phyloP scores from a whole-genome alignment of 805 yeast species.

The Yarrowia osloensis region DNA sequence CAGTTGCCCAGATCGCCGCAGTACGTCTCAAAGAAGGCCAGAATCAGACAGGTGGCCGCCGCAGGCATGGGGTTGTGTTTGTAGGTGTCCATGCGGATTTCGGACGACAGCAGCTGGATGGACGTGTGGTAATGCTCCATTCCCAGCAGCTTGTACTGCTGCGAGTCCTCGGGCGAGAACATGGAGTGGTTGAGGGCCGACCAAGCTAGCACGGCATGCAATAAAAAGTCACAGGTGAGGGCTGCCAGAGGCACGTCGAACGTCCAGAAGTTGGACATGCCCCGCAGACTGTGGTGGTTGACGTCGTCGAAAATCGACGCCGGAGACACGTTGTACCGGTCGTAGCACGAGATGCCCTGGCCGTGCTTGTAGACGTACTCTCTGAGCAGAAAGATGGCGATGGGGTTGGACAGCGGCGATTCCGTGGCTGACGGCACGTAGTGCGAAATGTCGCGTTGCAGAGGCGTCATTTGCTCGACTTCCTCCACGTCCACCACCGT shows the following conservation, averaged over 20 bases:
- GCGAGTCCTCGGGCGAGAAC: background rate
- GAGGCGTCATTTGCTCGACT: background rate
- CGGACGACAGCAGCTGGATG: conserved; percentile 11
- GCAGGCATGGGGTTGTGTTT: conserved; percentile 27
- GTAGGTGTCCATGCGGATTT: conserved; percentile 9
- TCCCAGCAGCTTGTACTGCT: conserved; percentile 1
- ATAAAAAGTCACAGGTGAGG: background rate
- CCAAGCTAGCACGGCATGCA: conserved; percentile 16
- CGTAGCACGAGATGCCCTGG: conserved; percentile 21
- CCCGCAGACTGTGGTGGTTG: conserved; percentile 7
- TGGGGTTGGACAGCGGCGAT: conserved; percentile 12
- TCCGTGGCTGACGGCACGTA: conserved; percentile 15
- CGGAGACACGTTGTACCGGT: conserved; percentile 17
- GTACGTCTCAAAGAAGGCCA: conserved; percentile 30
- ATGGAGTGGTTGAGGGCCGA: conserved; percentile 17
- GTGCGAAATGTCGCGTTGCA: background rate
- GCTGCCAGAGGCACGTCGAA: conserved; percentile 19
- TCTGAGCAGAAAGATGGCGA: background rate
- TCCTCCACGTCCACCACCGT: background rate
- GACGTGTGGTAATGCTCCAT: conserved; percentile 18
- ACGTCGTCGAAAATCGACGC: conserved; percentile 17
- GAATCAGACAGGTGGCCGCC: conserved; percentile 23
- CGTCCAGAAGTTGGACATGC: conserved; percentile 22
- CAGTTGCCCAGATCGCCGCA: conserved; percentile 30
- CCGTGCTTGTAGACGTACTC: conserved; percentile 18